Evolutionary conservation across 148 eudicot species (phyloP).

Genomic region (Gaultheria prostrata): DNA sequence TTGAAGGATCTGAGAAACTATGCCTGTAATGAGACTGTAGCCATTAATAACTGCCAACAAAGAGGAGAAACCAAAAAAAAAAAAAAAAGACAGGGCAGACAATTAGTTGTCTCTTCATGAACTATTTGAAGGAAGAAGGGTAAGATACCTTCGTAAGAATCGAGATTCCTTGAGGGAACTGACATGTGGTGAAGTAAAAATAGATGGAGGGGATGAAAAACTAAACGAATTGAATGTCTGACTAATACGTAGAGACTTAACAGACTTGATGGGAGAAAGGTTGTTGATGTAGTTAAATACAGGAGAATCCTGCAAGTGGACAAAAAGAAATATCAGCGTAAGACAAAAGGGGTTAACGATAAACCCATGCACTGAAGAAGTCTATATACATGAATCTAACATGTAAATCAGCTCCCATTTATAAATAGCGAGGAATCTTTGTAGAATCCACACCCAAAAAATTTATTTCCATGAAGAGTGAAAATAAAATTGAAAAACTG

Average conservation of each 20-base stretch:
- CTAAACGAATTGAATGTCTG: conserved; percentile 67
- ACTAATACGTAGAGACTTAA: conserved; percentile 54
- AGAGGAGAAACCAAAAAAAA: neutral
- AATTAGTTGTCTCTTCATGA: neutral
- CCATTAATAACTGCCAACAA: neutral
- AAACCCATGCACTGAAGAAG: neutral
- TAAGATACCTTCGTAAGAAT: conserved; percentile 62
- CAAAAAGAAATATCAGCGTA: neutral
- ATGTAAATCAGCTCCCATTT: neutral
- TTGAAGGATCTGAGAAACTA: conserved; percentile 50
- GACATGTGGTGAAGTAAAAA: conserved; percentile 89
- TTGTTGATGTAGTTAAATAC: conserved; percentile 73
- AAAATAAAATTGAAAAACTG: neutral
- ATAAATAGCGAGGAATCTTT: neutral
- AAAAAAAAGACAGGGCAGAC: neutral
- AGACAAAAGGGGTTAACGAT: neutral
- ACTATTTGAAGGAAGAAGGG: neutral
- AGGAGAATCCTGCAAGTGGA: conserved; percentile 78
- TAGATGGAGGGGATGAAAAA: conserved; percentile 74
- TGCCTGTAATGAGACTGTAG: conserved; percentile 44
- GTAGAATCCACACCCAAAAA: neutral
- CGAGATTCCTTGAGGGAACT: conserved; percentile 57
- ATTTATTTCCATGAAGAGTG: neutral
- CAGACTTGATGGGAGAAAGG: conserved; percentile 80
- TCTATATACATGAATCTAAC: conserved; percentile 1